These are phyloP conservation scores for Glycyrrhiza uralensis DNA, from an alignment of 306 rosid genomes.

Conservation along the genomic window DNA sequence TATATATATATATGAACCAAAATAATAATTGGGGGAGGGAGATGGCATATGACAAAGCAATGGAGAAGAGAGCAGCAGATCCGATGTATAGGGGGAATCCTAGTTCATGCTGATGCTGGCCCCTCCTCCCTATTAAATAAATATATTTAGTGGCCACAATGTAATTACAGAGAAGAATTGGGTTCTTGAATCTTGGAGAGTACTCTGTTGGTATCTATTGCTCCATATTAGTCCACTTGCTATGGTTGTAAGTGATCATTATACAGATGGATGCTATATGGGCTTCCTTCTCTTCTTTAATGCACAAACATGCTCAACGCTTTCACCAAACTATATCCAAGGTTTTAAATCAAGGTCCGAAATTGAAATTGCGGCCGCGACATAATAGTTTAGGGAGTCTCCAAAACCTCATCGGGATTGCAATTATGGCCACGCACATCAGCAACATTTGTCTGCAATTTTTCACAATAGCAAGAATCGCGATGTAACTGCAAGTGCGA, in stretches of 20 bases:
- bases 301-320: conserved; percentile 26
- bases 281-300: conserved; percentile 51
- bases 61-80: conserved; percentile 45
- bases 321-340: conserved; percentile 13
- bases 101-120: conserved; percentile 42
- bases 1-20: conserved; percentile 18
- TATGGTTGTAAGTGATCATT: conserved; percentile 3
- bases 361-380: no score
- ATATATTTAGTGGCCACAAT: neutral
- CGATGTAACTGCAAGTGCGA: no score
- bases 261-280: conserved; percentile 37
- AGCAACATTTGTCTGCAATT: no score
- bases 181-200: conserved; percentile 19
- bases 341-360: no score
- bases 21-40: conserved; percentile 34
- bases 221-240: conserved; percentile 36
- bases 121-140: conserved; percentile 6
- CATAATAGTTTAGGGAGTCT: no score
- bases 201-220: conserved; percentile 6
- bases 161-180: neutral
- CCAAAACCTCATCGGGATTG: no score
- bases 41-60: conserved; percentile 32
- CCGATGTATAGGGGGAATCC: conserved; percentile 56
- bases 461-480: no score
- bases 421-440: no score